Evolutionary conservation across 306 rosid genomes (phyloP), one percentile per base, ranked within the genome.

Genomic region (Cercis canadensis): DNA sequence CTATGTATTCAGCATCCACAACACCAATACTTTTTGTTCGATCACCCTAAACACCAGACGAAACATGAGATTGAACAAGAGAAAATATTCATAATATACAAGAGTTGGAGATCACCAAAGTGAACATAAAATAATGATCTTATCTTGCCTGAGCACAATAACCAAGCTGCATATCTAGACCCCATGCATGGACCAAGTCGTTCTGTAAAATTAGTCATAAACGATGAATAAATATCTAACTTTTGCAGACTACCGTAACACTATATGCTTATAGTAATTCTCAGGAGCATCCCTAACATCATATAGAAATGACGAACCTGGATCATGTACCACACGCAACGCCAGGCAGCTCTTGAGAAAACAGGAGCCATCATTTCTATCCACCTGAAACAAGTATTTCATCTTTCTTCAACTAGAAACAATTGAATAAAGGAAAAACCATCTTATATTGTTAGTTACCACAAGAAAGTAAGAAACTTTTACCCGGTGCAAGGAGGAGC

Each of bases 301-400:
- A 51, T 40, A 43, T 53, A 62, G 12, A 79, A 32, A 59, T 37
- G 47, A 33, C 79, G 43, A 54, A 88, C 98, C 93, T 93, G 98
- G 78, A 94, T 89, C 97, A 94, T 87, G 65, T 86, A 76, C 98
- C 98, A 94, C 36, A 83, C 96, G 17, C 98, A 94, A 18, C 90
- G 97, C 98, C 98, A 94, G 0, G 98, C 88, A 40, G 88, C 80
- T 86, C 62, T 79, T 8, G 98, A 94, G 72, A 94, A 94, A 74
- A 90, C 98, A 41, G 98, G 98, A 57, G 98, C 98, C 98, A 94
- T 94, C 89, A 94, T 81, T 85, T 94, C 98, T 73, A 94, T 87
- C 98, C 98, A 94, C 78, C 98, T 94, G 86, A 73, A 82, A 65
- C 55, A 75, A 63, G n/a, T n/a, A 49, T 31, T 54, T 79, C 24